Evolutionary conservation across 495 filamentous ascomycete species (phyloP), one percentile per base, ranked within the genome.

Genomic region (Lepidopterella palustris): DNA sequence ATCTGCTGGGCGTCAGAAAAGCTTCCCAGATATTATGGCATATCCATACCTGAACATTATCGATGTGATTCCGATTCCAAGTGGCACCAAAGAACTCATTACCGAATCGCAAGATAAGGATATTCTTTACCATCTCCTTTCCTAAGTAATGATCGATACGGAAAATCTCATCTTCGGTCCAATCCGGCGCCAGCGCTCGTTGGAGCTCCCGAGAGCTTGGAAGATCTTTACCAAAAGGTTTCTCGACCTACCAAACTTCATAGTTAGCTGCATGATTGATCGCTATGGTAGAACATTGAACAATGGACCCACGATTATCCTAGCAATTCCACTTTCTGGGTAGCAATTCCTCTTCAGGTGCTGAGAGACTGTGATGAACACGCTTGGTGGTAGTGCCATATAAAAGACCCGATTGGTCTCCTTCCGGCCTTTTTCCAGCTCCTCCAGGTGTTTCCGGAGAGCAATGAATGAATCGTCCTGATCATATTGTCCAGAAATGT

Each of bases 101-200:
- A 63, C 93, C 95, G 73, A 99, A 99, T 65, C 95, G 83, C 61
- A 99, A 84, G 65, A 99, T 96, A 55, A 99, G 83, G 68, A 99
- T 95, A 74, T 99, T 99, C 83, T 99, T 99, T 57, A 99, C 95
- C 95, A 99, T 99, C 79, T 99, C 95, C 83, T 99, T 99, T 66
- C 95, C 95, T 40, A 99, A 83, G 73, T 99, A 99, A 78, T 99
- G 95, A 73, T 99, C 95, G 70, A 99, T 99, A 69, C 95, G 92
- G 84, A 95, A 99, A 65, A 97, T 89, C 79, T 99, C 95, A 49
- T 99, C 95, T 75, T 99, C 95, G 71, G 88, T 95, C 95, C 95
- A 99, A 78, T 97, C 90, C 29, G 95, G 95, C 67, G 92, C 90
- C 52, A 99, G 81, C 3, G 95, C 92, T 73, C 90, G 95, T 68